Base-by-base conservation (phyloP, 2,329 filamentous ascomycete species). In the Thelonectria rubi region DNA sequence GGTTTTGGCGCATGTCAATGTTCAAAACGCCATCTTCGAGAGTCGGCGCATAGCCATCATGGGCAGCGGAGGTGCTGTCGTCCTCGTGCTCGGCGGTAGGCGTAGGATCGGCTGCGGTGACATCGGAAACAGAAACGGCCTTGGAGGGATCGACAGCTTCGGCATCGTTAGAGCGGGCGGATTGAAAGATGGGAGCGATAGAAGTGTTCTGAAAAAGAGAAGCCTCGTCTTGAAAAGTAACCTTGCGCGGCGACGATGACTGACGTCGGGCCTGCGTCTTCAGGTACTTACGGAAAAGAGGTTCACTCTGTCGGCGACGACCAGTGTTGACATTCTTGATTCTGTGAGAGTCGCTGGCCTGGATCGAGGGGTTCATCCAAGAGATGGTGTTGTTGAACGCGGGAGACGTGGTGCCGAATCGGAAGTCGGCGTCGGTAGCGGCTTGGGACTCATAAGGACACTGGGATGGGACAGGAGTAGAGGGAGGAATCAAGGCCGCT, bases 1-100 rank as follows among this genome's bases (percentile, higher is more conserved):
- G 73, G 8, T 75, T 75, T 51, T 74, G 68, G 5, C 71, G 75
- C 68, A 77, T 72, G 55, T 78, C 76, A 32, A 77, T 73, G 37
- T 73, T 72, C n/a, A 74, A 64, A 10, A 76, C 65, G 10, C 68
- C 69, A 6, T 66, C 64, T 26, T 65, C 64, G n/a, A 58, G 21
- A 6, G 56, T 47, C 10, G 67, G 62, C 11, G 34, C 46, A 26
- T 40, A 49, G 15, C 46, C 24, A 0, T 20, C 21, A 10, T 15
- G 26, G 26, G 46, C 15, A 32, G 55, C 37, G 14, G 24, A 20
- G 7, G 65, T 26, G 12, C 21, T 11, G 24, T 45, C 26, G 20
- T 21, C 30, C 14, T 39, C 43, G 7, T 15, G 9, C 11, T 55
- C 26, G 20, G 37, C 12, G 17, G 32, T 14, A 15, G 43, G 9